Evolutionary conservation across 805 yeast species (phyloP).

Genomic region (Danielia oregonensis): DNA sequence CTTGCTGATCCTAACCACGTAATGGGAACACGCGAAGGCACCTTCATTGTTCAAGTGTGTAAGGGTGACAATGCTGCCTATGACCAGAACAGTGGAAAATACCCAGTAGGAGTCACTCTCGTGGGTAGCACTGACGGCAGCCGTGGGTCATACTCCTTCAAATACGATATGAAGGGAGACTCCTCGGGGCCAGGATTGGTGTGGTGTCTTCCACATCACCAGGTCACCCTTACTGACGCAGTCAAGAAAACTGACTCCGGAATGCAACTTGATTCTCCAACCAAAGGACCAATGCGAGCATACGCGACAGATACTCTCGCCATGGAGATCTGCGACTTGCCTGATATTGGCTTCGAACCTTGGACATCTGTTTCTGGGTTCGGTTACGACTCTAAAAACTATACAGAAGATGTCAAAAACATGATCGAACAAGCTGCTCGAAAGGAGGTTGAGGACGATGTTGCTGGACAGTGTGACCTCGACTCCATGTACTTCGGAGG

Average conservation of each 20-base stretch:
- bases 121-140: conserved; percentile 31
- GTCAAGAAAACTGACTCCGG: conserved; percentile 27
- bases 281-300: conserved; percentile 47
- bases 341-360: conserved; percentile 48
- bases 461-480: conserved; percentile 53
- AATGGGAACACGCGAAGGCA: conserved; percentile 22
- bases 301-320: conserved; percentile 36
- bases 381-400: conserved; percentile 10
- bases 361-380: conserved; percentile 42
- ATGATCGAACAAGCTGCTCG: conserved; percentile 46
- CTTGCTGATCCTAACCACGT: conserved; percentile 35
- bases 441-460: conserved; percentile 53
- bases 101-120: conserved; percentile 46
- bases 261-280: conserved; percentile 43
- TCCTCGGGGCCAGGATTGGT: conserved; percentile 31
- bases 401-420: conserved; percentile 28
- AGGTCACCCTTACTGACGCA: conserved; percentile 30
- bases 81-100: conserved; percentile 63
- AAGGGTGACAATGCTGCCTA: conserved; percentile 43
- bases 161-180: conserved; percentile 25
- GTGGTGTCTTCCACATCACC: conserved; percentile 53
- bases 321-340: conserved; percentile 40
- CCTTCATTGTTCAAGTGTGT: conserved; percentile 52
- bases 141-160: conserved; percentile 26
- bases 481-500: conserved; percentile 93